Percentiles rank a stretch among this genome's conserved stretches.
Evolutionary conservation across 441 rosid species (phyloP).

Genomic region (Gossypium trilobum): DNA sequence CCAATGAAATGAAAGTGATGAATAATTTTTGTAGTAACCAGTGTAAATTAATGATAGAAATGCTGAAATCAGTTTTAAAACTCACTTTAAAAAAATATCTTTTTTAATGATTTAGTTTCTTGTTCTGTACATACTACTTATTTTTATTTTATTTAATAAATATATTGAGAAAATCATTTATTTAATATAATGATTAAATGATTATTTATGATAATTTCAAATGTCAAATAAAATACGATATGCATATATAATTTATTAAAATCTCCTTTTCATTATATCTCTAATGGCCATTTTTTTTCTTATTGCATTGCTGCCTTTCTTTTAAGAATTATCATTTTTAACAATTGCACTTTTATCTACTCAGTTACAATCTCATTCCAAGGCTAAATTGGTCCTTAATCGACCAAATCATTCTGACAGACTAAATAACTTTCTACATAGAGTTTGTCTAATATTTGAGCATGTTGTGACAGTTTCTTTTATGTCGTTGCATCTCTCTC

Average conservation of each 20-base stretch:
- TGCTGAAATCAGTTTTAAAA: constrained; percentile 3
- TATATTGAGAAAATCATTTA: neutral
- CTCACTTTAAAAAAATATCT: neutral
- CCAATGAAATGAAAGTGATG: neutral
- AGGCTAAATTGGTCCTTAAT: neutral
- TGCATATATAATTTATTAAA: neutral
- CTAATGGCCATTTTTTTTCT: neutral
- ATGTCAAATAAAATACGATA: neutral
- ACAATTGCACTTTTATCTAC: neutral
- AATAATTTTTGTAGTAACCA: neutral
- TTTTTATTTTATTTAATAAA: neutral
- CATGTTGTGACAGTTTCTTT: neutral
- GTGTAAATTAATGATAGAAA: neutral
- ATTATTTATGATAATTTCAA: neutral
- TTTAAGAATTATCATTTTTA: neutral
- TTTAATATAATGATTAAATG: neutral
- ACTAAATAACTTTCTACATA: neutral
- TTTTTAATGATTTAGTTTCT: neutral
- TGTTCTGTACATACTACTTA: neutral
- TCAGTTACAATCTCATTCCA: neutral
- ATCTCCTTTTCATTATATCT: neutral
- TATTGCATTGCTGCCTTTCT: neutral
- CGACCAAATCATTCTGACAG: neutral
- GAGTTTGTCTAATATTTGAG: neutral
- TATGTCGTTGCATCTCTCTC: neutral